Base-by-base conservation (phyloP, 352 stramenopile species). In the Pythium brachiatum region DNA sequence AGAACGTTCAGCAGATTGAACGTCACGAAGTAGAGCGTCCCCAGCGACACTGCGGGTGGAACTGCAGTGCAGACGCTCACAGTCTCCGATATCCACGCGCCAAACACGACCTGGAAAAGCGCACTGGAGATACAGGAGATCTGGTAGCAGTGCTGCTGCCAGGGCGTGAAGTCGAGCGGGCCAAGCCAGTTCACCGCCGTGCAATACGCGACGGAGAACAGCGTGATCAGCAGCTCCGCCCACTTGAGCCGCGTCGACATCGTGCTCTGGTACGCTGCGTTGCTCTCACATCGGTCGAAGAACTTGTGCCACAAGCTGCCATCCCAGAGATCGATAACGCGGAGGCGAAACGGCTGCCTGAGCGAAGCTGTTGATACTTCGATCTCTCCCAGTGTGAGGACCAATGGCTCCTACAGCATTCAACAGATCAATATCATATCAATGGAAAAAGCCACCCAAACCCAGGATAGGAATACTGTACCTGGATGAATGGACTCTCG, bases 1-100 rank as follows among this genome's bases (percentile, higher is more conserved):
- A 87, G 57, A n/a, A 81, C 57, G 54, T 89, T 89, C 29, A 74
- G 82, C 64, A 74, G 27, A 60, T 83, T 87, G 62, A 89, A 89
- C 2, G 74, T 44, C 4, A 69, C 53, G 54, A 89, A 80, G 53
- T 86, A 86, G 34, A 75, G 15, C 0, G 73, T 8, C 18, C 64
- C 69, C 2, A 81, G 23, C 7, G 21, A 61, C 3, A 78, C 20
- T 15, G 77, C 76, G 8, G 75, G 54, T 1, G 74, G 70, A 34
- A 80, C 75, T n/a, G 66, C 78, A 5, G 64, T 43, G 20, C 69
- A 62, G 26, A 78, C 65, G 25, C 46, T 48, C 48, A 83, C 11
- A 8, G 54, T 36, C 18, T 66, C 53, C 16, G 69, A 60, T 25
- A 66, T 62, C 60, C 70, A 79, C 1, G 58, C 44, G 2, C 76